Evolutionary conservation across 2,329 filamentous ascomycete genomes (phyloP), one percentile per base, ranked within the genome.

Genomic region (Mariannaea elegans): DNA sequence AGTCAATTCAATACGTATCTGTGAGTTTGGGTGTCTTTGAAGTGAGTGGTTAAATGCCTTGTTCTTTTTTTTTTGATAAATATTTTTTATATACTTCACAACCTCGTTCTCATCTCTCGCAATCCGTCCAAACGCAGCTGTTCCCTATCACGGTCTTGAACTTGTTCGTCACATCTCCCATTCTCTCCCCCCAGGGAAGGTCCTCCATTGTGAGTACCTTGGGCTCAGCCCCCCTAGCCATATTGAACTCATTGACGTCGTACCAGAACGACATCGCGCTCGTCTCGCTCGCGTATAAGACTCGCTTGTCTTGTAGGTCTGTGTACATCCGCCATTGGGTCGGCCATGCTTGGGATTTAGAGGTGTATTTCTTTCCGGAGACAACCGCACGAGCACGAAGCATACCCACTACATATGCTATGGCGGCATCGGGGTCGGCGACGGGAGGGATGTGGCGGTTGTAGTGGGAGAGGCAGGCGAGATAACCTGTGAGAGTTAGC

Each of bases 241-340:
- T 24, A 16, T 65, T 52, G 1, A 66, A 42, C 3, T 56, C 34
- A 18, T 24, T 14, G 18, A 61, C 21, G 9, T 31, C 41, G 44
- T 65, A 54, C 34, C 54, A 59, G 42, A 68, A 66, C 10, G 45
- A 32, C 31, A 50, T 13, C 3, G 52, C 57, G 4, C 56, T 61
- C 4, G 39, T 56, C 16, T 59, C 62, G 23, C 55, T 62, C 42
- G 66, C 65, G 34, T 61, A 68, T 34, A 55, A 51, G 10, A 68
- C 34, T 10, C 50, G 36, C 19, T 45, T 36, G 23, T 47, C 19
- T 7, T 41, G 24, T 7, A 56, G 41, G 44, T 61, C 59, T 2
- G 48, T 63, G 52, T 59, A 61, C 52, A 60, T 61, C 27, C 64
- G 59, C 62, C 64, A 65, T 18, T 57, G 42, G 2, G 62, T 66